Base-by-base conservation (phyloP, 768 basidiomycete genomes). In the Amanita polypyramis region DNA sequence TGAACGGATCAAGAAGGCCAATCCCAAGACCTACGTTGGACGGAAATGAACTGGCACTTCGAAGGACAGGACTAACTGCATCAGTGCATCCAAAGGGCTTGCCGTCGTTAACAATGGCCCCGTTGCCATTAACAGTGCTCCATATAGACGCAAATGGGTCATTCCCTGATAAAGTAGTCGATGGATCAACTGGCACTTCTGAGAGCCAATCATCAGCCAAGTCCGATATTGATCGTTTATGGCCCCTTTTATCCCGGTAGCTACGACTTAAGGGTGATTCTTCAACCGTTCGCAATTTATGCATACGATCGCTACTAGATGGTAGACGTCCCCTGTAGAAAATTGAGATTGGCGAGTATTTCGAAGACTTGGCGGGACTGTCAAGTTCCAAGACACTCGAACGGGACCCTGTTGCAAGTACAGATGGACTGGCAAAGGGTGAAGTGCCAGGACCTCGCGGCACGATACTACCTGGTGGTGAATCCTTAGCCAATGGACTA, bases 1-100 rank as follows among this genome's bases (percentile, higher is more conserved):
- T 64, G 53, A 81, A 80, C 10, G 80, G 74, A 45, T 73, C 77
- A 55, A 81, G 65, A 34, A 81, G 63, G 6, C 76, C 76, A 45
- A 79, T 68, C 3, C 72, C 73, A 37, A 78, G 60, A 12, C 74
- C 72, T 25, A 68, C 62, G 3, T 62, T 63, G 15, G 67, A 56
- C 11, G 70, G 59, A 19, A 63, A 52, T 10, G 58, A 15, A 23
- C 52, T 52, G 12, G 61, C 59, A 49, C 61, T 71, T 49, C 75
- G 64, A 37, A 77, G 58, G 14, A 82, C 74, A 21, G 81, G 82
- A 50, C 80, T 82, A 51, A 77, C 78, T 8, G 59, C 57, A 37
- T 69, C 68, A 33, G 62, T 52, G 17, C 54, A 60, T 15, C 65
- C 58, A 48, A 64, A 60, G 39, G 51, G 56, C 30, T 58, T 63